phyloP scores from a whole-genome alignment of 768 basidiomycete species.

The Hypholoma fasciculare region DNA sequence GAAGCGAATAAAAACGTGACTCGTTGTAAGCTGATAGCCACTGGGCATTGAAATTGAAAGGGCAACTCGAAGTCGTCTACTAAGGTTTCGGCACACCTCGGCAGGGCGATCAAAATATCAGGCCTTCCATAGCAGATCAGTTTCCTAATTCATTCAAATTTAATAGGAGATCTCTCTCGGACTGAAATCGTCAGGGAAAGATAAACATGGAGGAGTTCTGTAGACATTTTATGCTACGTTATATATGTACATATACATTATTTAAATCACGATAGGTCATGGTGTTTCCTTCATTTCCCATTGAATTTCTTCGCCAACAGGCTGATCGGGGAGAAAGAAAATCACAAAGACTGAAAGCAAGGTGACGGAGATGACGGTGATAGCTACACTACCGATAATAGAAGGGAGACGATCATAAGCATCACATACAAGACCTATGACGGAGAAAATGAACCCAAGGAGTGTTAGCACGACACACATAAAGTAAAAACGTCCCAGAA shows the following conservation, averaged over 20 bases:
- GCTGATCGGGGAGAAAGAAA: background rate
- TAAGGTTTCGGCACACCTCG: no score
- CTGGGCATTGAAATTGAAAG: no score
- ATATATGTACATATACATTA: background rate
- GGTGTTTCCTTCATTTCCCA: background rate
- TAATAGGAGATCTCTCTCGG: no score
- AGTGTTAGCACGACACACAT: conserved; percentile 14
- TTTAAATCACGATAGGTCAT: background rate
- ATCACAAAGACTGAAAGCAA: background rate
- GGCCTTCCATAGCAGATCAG: no score
- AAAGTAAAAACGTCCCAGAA: conserved; percentile 10
- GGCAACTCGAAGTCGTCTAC: no score
- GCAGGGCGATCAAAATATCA: no score
- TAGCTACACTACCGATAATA: background rate
- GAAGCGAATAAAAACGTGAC: no score
- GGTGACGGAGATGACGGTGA: background rate
- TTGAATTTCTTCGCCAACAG: background rate
- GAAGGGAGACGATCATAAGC: conserved; percentile 14
- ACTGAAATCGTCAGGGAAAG: no score
- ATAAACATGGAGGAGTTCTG: no score
- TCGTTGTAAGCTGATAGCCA: no score
- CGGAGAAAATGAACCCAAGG: conserved; percentile 12
- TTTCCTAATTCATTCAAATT: no score
- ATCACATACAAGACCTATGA: conserved; percentile 13
- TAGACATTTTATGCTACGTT: no score